Evolutionary conservation across 2,329 filamentous ascomycete species (phyloP).

Genomic region (Amesomyces nigricolor): DNA sequence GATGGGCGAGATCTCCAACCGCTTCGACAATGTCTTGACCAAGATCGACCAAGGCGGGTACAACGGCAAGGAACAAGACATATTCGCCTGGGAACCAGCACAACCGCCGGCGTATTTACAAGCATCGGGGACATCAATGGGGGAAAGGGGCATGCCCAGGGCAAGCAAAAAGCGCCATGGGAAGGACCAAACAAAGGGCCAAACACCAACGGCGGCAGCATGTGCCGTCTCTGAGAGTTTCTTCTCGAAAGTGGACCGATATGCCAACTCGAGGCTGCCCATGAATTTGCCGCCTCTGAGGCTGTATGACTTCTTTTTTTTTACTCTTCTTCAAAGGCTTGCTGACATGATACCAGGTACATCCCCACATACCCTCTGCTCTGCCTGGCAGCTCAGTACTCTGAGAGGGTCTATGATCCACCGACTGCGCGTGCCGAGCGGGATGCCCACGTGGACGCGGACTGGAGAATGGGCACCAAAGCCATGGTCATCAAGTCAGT

Average conservation of each 20-base stretch:
- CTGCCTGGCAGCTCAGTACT: constrained; percentile 73
- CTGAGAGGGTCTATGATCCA: constrained; percentile 65
- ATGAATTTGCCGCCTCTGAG: constrained; percentile 60
- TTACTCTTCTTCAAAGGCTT: neutral
- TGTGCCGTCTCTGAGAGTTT: constrained; percentile 46
- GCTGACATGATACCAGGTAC: constrained; percentile 45
- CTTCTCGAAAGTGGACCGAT: constrained; percentile 72
- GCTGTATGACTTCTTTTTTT: constrained; percentile 45
- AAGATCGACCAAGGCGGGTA: constrained; percentile 61
- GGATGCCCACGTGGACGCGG: constrained; percentile 63
- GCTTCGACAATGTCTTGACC: constrained; percentile 64
- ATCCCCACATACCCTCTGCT: constrained; percentile 71
- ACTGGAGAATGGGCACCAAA: constrained; percentile 71
- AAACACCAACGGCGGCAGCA: constrained; percentile 33
- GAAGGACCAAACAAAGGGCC: constrained; percentile 34
- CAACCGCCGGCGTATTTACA: constrained; percentile 9
- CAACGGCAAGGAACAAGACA: constrained; percentile 48
- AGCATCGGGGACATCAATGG: neutral
- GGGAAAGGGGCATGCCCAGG: constrained; percentile 18
- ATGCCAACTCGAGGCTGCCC: constrained; percentile 71
- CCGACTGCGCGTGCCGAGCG: constrained; percentile 54
- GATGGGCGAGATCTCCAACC: constrained; percentile 55
- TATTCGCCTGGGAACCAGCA: constrained; percentile 39
- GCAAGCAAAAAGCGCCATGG: constrained; percentile 30
- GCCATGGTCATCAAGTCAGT: constrained; percentile 81